Evolutionary conservation across 805 yeast species (phyloP), one percentile per base, ranked within the genome.

Genomic region (Yarrowia sp.): DNA sequence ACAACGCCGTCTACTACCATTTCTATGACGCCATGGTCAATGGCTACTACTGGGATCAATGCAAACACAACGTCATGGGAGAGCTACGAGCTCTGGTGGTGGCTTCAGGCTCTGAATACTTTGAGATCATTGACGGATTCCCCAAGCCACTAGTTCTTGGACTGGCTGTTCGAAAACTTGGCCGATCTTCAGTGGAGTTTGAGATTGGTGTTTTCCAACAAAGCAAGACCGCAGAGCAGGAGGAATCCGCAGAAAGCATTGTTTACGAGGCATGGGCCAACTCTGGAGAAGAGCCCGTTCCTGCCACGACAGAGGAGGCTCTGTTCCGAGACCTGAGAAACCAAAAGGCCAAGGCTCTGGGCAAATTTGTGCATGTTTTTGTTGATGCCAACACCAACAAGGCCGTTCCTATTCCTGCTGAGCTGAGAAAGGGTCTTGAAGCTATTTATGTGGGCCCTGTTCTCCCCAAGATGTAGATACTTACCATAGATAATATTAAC

Each of bases 121-220:
- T 61, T 43, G 71, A 67, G 28, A 66, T 68, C 33, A 69, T 72
- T 14, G 68, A 68, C 28, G 74, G 74, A 4, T 72, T 70, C 65
- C 74, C 75, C 15, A 66, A 65, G 14, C 72, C 71, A 4, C 61
- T 73, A 15, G 66, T 66, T 1, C 64, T 73, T 7, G 74, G 75
- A 17, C 67, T 73, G 32, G 71, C 69, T 8, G 67, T 70, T 33
- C 66, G 51, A 22, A 70, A 70, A 50, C 68, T 73, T 0, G 74
- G 74, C 10, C 67, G 66, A n/a, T 62, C 68, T 42, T 69, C 71
- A 14, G 73, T 72, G 15, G 71, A 71, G 55, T 69, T 69, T 33
- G 75, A 71, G 60, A 70, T 71, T 43, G 75, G 70, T 3, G 70
- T 73, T 13, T 73, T 72, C 65, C 74, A 72, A 45, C 64, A 58